phyloP scores from a whole-genome alignment of 2,329 filamentous ascomycete genomes.

The Cladorrhinum sp. region DNA sequence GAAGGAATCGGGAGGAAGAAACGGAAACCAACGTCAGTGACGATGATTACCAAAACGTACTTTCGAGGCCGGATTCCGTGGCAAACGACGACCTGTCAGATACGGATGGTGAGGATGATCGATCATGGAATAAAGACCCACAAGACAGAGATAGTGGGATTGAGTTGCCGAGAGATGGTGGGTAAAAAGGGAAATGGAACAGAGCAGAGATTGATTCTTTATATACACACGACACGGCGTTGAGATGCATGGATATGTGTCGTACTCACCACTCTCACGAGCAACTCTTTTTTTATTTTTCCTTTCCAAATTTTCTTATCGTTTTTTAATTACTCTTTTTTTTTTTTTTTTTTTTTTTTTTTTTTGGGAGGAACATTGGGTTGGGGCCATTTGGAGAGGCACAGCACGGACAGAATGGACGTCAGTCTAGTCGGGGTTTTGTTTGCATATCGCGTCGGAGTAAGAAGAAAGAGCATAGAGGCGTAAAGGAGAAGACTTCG shows the following conservation, averaged over 20 bases:
- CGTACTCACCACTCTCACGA: constrained; percentile 22
- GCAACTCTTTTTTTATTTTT: constrained; percentile 8
- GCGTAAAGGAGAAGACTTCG: neutral
- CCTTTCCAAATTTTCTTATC: constrained; percentile 2
- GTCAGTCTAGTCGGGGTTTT: neutral
- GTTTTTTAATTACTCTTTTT: constrained; percentile 13
- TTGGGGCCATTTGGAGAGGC: neutral
- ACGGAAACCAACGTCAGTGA: constrained; percentile 6
- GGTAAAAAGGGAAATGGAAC: constrained; percentile 24
- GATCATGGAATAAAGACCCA: constrained; percentile 38
- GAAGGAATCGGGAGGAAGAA: constrained; percentile 28
- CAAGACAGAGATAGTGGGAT: constrained; percentile 54
- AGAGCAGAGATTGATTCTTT: neutral
- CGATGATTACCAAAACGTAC: neutral
- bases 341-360: neutral
- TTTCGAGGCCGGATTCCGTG: constrained; percentile 24
- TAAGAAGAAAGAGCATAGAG: neutral
- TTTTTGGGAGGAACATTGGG: constrained; percentile 12
- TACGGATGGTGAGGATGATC: constrained; percentile 16
- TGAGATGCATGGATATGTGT: constrained; percentile 7
- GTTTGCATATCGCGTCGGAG: constrained; percentile 1
- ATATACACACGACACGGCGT: neutral
- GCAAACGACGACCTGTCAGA: neutral
- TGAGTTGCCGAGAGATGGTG: constrained; percentile 43
- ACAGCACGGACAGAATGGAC: neutral